These are phyloP conservation scores for Rhodamnia argentea DNA, from an alignment of 345 rosid species.

Conservation along the genomic window DNA sequence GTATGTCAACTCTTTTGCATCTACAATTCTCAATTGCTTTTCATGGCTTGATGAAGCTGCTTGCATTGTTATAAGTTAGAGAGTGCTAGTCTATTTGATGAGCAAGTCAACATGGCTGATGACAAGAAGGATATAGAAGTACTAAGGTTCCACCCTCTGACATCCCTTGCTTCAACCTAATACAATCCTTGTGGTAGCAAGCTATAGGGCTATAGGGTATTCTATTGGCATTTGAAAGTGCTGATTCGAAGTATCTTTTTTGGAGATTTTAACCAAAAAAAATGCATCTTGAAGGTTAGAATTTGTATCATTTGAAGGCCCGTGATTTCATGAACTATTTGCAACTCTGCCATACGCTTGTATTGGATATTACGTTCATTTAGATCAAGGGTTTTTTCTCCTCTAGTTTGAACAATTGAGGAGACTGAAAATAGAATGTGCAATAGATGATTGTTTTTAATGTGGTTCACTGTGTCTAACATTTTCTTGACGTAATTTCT, in stretches of 20 bases:
- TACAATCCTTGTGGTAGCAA: not conserved
- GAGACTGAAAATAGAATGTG: not conserved
- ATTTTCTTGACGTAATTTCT: not conserved
- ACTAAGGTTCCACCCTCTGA: not conserved
- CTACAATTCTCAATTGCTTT: not conserved
- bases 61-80: not conserved
- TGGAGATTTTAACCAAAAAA: not conserved
- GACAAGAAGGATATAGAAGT: not conserved
- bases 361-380: not conserved
- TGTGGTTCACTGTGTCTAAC: not conserved
- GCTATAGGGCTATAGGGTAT: not conserved
- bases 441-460: not conserved
- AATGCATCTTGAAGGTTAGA: not conserved
- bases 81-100: not conserved
- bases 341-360: not conserved
- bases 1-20: slow-evolving; percentile 35
- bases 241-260: not conserved
- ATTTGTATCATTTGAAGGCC: not conserved
- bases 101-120: not conserved
- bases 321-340: not conserved
- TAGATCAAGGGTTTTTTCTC: not conserved
- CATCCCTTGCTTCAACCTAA: not conserved
- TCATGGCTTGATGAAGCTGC: not conserved
- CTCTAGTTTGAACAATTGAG: not conserved
- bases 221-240: not conserved